Conservation (phyloP, 371 early-diverging fungal genomes). For the Phascolomyces articulosus region DNA sequence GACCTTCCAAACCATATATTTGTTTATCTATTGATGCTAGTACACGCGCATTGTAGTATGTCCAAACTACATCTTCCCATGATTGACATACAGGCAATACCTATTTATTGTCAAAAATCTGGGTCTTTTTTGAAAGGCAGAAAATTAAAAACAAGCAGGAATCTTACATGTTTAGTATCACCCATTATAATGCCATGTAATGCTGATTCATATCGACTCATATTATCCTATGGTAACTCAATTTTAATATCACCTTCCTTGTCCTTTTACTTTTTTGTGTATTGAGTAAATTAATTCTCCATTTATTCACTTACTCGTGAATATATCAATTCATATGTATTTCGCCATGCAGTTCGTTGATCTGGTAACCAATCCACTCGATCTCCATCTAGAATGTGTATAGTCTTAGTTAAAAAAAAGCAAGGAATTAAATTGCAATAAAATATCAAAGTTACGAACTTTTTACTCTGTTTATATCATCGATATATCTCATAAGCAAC, state of each 20-base stretch:
- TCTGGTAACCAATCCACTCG: conserved; percentile 7
- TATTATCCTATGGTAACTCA: not conserved
- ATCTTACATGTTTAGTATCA: conserved; percentile 5
- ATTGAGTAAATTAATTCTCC: not conserved
- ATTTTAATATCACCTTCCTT: no score
- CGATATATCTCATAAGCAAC: conserved; percentile 4
- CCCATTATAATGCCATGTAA: conserved; percentile 5
- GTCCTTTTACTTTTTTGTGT: no score
- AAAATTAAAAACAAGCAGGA: not conserved
- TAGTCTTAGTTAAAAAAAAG: not conserved
- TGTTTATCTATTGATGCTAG: conserved; percentile 15
- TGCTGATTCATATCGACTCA: conserved; percentile 13
- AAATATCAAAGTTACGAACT: not conserved
- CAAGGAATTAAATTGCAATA: not conserved
- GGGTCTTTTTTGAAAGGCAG: not conserved
- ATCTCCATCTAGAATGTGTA: not conserved
- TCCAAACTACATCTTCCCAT: conserved; percentile 46
- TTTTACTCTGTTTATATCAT: not conserved
- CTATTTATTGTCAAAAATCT: not conserved
- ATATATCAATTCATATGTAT: not conserved
- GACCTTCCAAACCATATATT: conserved; percentile 13
- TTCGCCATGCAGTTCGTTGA: conserved; percentile 11
- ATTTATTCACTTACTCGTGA: not conserved
- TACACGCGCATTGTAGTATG: conserved; percentile 24
- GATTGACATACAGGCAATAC: conserved; percentile 24